Evolutionary conservation across 192 early-diverging fungal genomes (phyloP).

Genomic region (Umbelopsis vinacea): DNA sequence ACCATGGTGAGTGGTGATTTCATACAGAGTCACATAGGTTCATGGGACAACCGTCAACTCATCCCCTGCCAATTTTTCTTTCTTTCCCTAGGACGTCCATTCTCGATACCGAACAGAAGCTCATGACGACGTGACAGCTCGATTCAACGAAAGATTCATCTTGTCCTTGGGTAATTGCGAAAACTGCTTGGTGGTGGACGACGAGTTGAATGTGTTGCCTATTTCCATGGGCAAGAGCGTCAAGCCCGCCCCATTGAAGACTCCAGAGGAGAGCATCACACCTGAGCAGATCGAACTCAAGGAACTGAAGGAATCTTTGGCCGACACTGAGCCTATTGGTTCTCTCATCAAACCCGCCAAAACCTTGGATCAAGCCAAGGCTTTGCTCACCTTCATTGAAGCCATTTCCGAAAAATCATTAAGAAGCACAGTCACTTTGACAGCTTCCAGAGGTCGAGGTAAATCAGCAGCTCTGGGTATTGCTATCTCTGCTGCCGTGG

Average conservation of each 20-base stretch:
- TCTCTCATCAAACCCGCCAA: conserved; percentile 77
- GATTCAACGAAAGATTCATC: conserved; percentile 99
- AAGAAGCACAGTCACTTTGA: conserved; percentile 89
- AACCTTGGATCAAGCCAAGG: conserved; percentile 97
- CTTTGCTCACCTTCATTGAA: conserved; percentile 96
- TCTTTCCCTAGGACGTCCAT: conserved; percentile 83
- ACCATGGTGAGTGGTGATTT: conserved; percentile 76
- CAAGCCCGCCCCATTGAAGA: conserved; percentile 77
- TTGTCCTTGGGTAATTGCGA: conserved; percentile 89
- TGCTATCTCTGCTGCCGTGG: conserved; percentile 92
- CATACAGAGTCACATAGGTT: too few species aligned
- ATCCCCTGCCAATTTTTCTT: neutral
- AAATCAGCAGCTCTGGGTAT: conserved; percentile 97
- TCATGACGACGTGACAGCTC: conserved; percentile 89
- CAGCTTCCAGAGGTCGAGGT: conserved; percentile 94
- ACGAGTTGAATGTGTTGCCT: conserved; percentile 97
- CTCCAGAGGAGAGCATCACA: conserved; percentile 50
- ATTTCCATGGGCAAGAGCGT: conserved; percentile 93
- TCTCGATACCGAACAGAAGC: conserved; percentile 92
- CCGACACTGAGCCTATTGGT: conserved; percentile 91
- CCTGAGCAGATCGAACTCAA: conserved; percentile 68
- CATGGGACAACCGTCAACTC: neutral
- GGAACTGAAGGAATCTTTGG: conserved; percentile 84
- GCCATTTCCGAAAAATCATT: conserved; percentile 94
- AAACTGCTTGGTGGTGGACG: conserved; percentile 93